A percentile compares a stretch with the other conserved stretches of the same genome.
These are phyloP conservation scores for Fusarium nygamai DNA, from an alignment of 2,329 filamentous ascomycete species.

Conservation along the genomic window DNA sequence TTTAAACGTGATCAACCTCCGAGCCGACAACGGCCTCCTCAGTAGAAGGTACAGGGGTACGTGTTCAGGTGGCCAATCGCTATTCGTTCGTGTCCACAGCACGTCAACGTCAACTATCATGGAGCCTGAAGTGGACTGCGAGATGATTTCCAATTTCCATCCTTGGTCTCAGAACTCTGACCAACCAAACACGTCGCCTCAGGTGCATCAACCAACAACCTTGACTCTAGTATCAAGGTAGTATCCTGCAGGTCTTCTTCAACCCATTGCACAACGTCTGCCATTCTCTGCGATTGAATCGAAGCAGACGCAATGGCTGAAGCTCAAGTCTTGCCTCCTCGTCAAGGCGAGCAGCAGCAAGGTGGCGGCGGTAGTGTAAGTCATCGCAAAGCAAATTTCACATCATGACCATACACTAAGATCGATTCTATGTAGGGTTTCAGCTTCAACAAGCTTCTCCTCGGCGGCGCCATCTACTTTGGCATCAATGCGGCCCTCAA, in stretches of 20 bases:
- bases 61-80: conserved; percentile 24
- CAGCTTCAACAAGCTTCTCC: conserved; percentile 57
- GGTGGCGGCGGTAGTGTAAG: conserved; percentile 45
- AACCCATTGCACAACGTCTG: not conserved
- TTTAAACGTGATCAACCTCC: conserved; percentile 23
- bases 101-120: conserved; percentile 29
- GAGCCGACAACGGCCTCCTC: conserved; percentile 26
- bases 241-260: not conserved
- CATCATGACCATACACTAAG: conserved; percentile 16
- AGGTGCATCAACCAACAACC: conserved; percentile 28
- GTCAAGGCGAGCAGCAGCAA: conserved; percentile 40
- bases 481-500: conserved; percentile 68
- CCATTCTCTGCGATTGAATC: not conserved
- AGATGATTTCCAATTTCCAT: conserved; percentile 32
- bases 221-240: conserved; percentile 23
- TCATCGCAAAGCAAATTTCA: conserved; percentile 19
- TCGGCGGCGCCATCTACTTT: conserved; percentile 66
- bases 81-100: conserved; percentile 31
- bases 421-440: conserved; percentile 44
- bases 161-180: conserved; percentile 2
- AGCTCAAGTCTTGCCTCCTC: conserved; percentile 37
- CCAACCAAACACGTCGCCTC: conserved; percentile 21
- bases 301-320: conserved; percentile 41
- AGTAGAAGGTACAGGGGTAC: conserved; percentile 1
- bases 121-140: conserved; percentile 15